Conservation (phyloP, 768 basidiomycete species). For the Xerocomellus dryophilus region DNA sequence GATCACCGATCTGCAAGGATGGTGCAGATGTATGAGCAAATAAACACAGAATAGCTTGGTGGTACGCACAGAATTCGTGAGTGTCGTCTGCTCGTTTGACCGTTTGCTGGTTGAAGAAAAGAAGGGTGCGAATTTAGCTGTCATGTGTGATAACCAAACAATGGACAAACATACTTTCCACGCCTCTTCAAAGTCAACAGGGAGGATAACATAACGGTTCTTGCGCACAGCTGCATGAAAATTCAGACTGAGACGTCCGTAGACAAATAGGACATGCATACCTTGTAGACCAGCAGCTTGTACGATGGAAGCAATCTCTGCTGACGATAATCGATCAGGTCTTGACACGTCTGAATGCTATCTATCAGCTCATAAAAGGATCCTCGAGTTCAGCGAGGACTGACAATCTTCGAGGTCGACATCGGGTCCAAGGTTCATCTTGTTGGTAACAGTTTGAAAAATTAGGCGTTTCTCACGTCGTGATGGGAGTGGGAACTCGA, state of each 20-base stretch:
- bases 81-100: slow-evolving; percentile 97
- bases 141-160: slow-evolving; percentile 41
- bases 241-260: slow-evolving; percentile 1
- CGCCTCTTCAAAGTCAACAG: slow-evolving; percentile 97
- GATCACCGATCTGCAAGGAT: slow-evolving; percentile 39
- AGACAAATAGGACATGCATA: slow-evolving; percentile 20
- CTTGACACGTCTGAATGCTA: slow-evolving; percentile 79
- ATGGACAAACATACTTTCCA: slow-evolving; percentile 85
- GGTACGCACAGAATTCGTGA: slow-evolving; percentile 85
- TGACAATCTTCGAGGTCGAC: slow-evolving; percentile 97
- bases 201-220: slow-evolving; percentile 96
- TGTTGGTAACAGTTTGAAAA: slow-evolving; percentile 94
- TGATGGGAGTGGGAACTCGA: slow-evolving; percentile 95
- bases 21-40: slow-evolving; percentile 5
- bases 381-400: slow-evolving; percentile 29
- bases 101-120: slow-evolving; percentile 66
- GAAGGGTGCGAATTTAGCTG: slow-evolving; percentile 33
- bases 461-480: slow-evolving; percentile 93
- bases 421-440: slow-evolving; percentile 98
- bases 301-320: slow-evolving; percentile 92
- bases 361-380: slow-evolving; percentile 14
- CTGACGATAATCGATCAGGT: slow-evolving; percentile 92
- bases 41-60: not conserved
- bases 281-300: slow-evolving; percentile 98
- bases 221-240: slow-evolving; percentile 74